phyloP scores from a whole-genome alignment of 805 yeast species.

The Wickerhamiella alocasiicola region DNA sequence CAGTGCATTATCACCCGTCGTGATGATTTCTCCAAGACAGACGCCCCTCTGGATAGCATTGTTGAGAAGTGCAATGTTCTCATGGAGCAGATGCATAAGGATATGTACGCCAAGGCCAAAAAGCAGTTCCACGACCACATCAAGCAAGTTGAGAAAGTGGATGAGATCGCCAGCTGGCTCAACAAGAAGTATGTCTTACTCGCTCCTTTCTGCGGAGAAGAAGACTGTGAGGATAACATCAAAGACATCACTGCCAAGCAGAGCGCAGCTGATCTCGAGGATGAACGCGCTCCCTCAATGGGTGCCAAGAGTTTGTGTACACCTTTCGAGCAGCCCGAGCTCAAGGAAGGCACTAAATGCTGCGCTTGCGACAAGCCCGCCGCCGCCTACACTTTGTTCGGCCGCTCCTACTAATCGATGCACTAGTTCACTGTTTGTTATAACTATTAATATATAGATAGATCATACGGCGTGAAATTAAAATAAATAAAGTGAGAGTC shows the following conservation, averaged over 20 bases:
- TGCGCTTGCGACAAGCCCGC: slow-evolving; percentile 72
- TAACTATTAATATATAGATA: neutral
- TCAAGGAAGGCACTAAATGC: slow-evolving; percentile 73
- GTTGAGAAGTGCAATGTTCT: slow-evolving; percentile 58
- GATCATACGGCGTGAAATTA: neutral
- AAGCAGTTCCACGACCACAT: slow-evolving; percentile 73
- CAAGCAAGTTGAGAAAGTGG: slow-evolving; percentile 70
- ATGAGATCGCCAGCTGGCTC: slow-evolving; percentile 83
- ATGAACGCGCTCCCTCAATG: slow-evolving; percentile 95
- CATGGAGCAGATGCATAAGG: slow-evolving; percentile 70
- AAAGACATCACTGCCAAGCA: slow-evolving; percentile 74
- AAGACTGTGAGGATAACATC: slow-evolving; percentile 92
- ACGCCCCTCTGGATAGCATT: slow-evolving; percentile 53
- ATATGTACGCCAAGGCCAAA: slow-evolving; percentile 66
- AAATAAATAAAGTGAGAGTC: neutral
- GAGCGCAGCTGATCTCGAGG: slow-evolving; percentile 75
- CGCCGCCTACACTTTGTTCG: slow-evolving; percentile 81
- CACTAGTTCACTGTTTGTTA: neutral
- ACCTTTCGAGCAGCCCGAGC: slow-evolving; percentile 82
- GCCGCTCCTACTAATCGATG: slow-evolving; percentile 67
- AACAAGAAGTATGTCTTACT: slow-evolving; percentile 82
- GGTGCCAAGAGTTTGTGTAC: slow-evolving; percentile 98
- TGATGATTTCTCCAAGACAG: slow-evolving; percentile 63
- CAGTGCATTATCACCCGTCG: slow-evolving; percentile 87
- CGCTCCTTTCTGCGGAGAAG: slow-evolving; percentile 95